These are phyloP conservation scores for Paramecium primaurelia DNA, from an alignment of 73 alveolate genomes.

Conservation along the genomic window DNA sequence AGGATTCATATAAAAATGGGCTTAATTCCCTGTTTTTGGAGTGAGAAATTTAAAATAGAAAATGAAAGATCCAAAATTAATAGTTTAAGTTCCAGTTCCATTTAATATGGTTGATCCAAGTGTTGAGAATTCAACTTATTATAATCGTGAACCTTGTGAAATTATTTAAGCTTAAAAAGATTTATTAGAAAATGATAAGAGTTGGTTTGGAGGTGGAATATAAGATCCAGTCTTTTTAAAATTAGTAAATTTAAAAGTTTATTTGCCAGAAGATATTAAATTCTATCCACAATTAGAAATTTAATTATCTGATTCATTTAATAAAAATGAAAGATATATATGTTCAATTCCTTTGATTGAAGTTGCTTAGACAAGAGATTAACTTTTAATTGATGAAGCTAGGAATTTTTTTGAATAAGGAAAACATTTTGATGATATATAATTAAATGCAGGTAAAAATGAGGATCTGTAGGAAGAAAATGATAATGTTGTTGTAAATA, in stretches of 20 bases:
- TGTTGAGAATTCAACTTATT: neutral
- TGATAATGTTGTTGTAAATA: neutral
- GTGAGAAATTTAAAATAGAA: slow-evolving; percentile 59
- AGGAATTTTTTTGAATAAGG: slow-evolving; percentile 54
- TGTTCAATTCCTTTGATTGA: slow-evolving; percentile 51
- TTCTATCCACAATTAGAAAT: slow-evolving; percentile 52
- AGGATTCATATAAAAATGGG: neutral
- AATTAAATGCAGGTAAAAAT: slow-evolving; percentile 57
- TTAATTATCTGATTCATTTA: slow-evolving; percentile 10
- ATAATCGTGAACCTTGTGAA: neutral
- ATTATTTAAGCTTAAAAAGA: neutral
- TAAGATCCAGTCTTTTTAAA: slow-evolving; percentile 16
- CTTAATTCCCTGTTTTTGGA: slow-evolving; percentile 61
- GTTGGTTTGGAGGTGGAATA: slow-evolving; percentile 52
- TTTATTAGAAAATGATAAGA: neutral
- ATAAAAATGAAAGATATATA: slow-evolving; percentile 9
- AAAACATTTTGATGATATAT: neutral
- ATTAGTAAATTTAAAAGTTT: neutral
- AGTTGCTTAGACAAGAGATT: neutral
- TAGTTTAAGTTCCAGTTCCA: slow-evolving; percentile 58
- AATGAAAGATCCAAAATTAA: slow-evolving; percentile 57
- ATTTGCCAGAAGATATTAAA: neutral
- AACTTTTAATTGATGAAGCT: neutral
- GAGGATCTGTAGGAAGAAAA: slow-evolving; percentile 48
- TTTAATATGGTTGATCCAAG: neutral